phyloP scores from a whole-genome alignment of 139 green algal genomes.

The Pleodorina starrii region DNA sequence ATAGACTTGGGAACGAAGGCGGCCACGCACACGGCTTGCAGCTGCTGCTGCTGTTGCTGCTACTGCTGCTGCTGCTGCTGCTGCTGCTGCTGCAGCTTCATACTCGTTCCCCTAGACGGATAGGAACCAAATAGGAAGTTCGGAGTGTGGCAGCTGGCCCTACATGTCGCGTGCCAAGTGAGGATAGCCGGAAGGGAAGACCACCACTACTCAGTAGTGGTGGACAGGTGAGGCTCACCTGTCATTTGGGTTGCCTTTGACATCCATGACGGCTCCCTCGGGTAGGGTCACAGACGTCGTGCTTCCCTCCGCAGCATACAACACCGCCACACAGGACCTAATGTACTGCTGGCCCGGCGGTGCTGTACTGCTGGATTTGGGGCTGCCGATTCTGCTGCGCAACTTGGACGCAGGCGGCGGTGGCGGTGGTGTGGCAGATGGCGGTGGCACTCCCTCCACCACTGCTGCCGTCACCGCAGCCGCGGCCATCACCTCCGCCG shows the following conservation, averaged over 20 bases:
- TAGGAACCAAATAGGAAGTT: not conserved
- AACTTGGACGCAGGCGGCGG: not conserved
- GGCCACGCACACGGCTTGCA: no score
- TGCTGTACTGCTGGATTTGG: not conserved
- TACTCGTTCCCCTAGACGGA: not conserved
- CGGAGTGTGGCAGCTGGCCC: not conserved
- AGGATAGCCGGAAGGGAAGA: not conserved
- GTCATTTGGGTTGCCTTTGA: not conserved
- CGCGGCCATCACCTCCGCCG: not conserved
- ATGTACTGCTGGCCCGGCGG: not conserved
- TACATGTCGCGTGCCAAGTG: not conserved
- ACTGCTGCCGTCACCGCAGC: not conserved
- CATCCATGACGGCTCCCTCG: not conserved
- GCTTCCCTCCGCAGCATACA: not conserved
- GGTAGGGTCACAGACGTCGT: not conserved
- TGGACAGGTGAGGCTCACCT: no score
- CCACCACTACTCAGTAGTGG: not conserved
- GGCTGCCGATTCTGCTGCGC: not conserved
- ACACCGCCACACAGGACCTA: conserved; percentile 7
- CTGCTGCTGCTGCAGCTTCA: no score
- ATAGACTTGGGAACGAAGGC: not conserved
- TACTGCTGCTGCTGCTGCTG: no score
- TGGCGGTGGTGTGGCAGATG: not conserved
- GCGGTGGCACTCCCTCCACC: not conserved
- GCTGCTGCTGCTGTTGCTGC: no score